Conservation (phyloP, 2,329 filamentous ascomycete species). For the Cladosporium sp. region DNA sequence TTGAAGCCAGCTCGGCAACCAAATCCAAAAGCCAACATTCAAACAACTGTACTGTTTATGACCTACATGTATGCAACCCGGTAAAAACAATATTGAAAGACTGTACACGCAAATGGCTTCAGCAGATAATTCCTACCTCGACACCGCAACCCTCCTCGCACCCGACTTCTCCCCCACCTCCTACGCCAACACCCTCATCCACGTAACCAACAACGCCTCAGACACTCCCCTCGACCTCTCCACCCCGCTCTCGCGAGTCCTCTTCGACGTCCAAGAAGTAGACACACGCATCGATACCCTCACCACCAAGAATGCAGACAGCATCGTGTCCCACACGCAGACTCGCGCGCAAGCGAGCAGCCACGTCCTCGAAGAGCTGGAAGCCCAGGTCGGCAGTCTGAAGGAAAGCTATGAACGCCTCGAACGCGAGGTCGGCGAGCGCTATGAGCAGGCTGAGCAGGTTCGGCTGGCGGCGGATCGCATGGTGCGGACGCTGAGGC, state of each 20-base stretch:
- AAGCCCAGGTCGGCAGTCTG: constrained; percentile 75
- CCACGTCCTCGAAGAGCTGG: constrained; percentile 72
- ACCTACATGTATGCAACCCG: neutral
- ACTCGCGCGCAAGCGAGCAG: constrained; percentile 71
- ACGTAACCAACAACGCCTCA: constrained; percentile 86
- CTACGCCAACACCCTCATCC: constrained; percentile 87
- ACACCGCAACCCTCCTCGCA: constrained; percentile 88
- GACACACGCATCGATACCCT: constrained; percentile 92
- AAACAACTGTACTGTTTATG: neutral
- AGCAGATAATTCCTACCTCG: constrained; percentile 64
- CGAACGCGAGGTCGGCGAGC: constrained; percentile 80
- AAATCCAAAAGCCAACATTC: neutral
- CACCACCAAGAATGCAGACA: constrained; percentile 79
- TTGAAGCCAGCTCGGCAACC: constrained; percentile 4
- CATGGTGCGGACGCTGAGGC: constrained; percentile 74
- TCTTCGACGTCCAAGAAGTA: constrained; percentile 96
- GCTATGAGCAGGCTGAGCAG: constrained; percentile 82
- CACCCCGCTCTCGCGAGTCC: constrained; percentile 85
- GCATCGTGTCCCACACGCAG: constrained; percentile 76
- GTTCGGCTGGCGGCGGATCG: constrained; percentile 75
- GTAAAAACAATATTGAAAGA: too few species aligned
- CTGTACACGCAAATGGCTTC: constrained; percentile 1
- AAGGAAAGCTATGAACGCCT: constrained; percentile 83
- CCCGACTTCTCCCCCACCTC: constrained; percentile 76
- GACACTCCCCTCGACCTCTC: constrained; percentile 90